Evolutionary conservation across 345 rosid genomes (phyloP).

Genomic region (Clarkia xantiana): DNA sequence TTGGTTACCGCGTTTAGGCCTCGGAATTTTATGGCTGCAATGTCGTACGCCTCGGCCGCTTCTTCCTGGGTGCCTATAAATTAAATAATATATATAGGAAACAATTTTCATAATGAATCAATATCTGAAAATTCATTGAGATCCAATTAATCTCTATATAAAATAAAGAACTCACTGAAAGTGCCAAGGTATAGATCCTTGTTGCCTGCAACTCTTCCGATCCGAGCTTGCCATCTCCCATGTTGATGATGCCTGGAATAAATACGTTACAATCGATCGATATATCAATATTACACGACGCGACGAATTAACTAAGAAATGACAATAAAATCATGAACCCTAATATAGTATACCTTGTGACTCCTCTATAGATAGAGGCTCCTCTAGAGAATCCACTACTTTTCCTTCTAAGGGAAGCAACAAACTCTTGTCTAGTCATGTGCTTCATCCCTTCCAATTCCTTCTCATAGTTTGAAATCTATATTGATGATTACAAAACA

Average conservation of each 20-base stretch:
- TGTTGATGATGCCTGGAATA: constrained; percentile 83
- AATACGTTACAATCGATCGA: no score
- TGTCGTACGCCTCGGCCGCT: constrained; percentile 96
- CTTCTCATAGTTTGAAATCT: constrained; percentile 67
- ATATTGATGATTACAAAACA: neutral
- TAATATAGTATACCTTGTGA: constrained; percentile 77
- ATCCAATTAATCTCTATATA: no score
- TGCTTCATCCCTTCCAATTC: constrained; percentile 84
- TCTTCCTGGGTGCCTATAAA: constrained; percentile 79
- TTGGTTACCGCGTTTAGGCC: constrained; percentile 88
- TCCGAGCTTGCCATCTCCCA: constrained; percentile 97
- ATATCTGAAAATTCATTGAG: no score
- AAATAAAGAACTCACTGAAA: constrained; percentile 40
- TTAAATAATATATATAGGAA: neutral
- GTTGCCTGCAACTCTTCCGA: constrained; percentile 95
- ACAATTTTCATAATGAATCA: no score
- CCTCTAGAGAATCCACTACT: constrained; percentile 98
- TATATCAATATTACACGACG: no score
- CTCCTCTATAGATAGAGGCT: constrained; percentile 94
- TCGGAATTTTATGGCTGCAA: constrained; percentile 88
- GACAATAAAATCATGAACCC: no score
- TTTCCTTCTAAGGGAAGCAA: constrained; percentile 84
- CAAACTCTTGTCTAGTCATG: constrained; percentile 90
- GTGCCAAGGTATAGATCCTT: constrained; percentile 98
- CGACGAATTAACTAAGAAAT: neutral